Evolutionary conservation across 345 rosid species (phyloP), one percentile per base, ranked within the genome.

Genomic region (Boechera stricta): DNA sequence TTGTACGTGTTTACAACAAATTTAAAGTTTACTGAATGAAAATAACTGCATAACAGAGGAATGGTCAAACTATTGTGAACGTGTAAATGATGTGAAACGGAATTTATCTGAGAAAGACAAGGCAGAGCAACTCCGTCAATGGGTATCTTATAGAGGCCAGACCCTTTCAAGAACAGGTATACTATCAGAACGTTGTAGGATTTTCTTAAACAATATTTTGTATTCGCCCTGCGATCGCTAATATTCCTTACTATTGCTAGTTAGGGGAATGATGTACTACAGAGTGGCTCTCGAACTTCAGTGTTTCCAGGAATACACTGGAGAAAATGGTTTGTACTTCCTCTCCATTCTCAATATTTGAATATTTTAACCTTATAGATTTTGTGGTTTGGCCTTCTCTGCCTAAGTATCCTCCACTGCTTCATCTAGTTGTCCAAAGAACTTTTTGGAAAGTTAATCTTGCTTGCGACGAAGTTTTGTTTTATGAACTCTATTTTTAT

Each of bases 201-300:
- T 72, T 52, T 66, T 56, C 77, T 48, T 41, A 3, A 41, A 41
- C 44, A 49, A 36, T 18, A 33, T 71, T 28, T 69, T 71, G 42
- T 69, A 24, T 67, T 45, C 3, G 29, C 16, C 73, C 35, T 42
- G 42, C 6, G 3, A 28, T 53, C 31, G 9, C 71, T 68, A 69
- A 69, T 55, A 39, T 53, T 75, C 6, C 73, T 35, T 77, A 24
- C 81, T 73, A 72, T 44, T 73, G 12, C 74, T 85, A 95, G 99
- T 95, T 79, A 87, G 98, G 79, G 99, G 99, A 69, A 95, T 95
- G 97, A 95, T 95, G 99, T 92, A 95, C 88, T 91, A 92, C 72
- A 85, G 80, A 81, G 59, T 55, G 68, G 92, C 98, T 79, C 78
- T 95, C 9, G 96, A 89, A 78, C 85, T 91, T 79, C 99, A 95